Evolutionary conservation across 257 asterid genomes (phyloP).

Genomic region (Scutellaria galericulata): DNA sequence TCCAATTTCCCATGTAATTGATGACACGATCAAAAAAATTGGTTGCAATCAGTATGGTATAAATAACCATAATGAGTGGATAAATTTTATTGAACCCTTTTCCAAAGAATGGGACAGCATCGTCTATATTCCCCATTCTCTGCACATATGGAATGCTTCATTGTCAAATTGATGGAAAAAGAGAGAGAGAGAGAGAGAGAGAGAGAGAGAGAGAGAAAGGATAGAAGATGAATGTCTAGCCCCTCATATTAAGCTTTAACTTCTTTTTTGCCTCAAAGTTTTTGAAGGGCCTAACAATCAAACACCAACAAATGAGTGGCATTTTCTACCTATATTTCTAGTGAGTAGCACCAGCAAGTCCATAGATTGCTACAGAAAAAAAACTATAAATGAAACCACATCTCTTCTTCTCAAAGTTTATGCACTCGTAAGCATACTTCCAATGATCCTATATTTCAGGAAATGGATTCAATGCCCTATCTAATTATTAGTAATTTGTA

Average conservation of each 20-base stretch:
- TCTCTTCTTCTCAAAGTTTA: neutral
- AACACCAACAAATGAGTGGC: too few relatives aligned
- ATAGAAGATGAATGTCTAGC: too few relatives aligned
- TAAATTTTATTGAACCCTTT: constrained; percentile 75
- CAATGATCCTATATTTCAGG: neutral
- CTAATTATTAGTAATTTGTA: neutral
- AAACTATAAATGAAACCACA: neutral
- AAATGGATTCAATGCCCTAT: neutral
- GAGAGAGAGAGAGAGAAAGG: neutral
- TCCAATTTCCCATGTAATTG: constrained; percentile 71
- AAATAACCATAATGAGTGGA: constrained; percentile 80
- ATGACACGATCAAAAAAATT: constrained; percentile 66
- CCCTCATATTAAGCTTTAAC: too few relatives aligned
- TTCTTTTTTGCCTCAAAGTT: too few relatives aligned
- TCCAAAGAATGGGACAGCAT: constrained; percentile 87
- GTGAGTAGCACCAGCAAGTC: neutral
- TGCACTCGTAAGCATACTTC: neutral
- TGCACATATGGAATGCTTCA: constrained; percentile 41
- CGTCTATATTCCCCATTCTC: constrained; percentile 92
- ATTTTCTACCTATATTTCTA: too few relatives aligned
- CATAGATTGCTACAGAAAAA: neutral
- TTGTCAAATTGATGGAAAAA: constrained; percentile 5
- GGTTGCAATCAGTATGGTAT: constrained; percentile 66
- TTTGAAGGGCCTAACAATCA: too few relatives aligned
- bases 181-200: too few relatives aligned